Evolutionary conservation across 2,329 filamentous ascomycete species (phyloP).

Genomic region (Paraphaeosphaeria sporulosa): DNA sequence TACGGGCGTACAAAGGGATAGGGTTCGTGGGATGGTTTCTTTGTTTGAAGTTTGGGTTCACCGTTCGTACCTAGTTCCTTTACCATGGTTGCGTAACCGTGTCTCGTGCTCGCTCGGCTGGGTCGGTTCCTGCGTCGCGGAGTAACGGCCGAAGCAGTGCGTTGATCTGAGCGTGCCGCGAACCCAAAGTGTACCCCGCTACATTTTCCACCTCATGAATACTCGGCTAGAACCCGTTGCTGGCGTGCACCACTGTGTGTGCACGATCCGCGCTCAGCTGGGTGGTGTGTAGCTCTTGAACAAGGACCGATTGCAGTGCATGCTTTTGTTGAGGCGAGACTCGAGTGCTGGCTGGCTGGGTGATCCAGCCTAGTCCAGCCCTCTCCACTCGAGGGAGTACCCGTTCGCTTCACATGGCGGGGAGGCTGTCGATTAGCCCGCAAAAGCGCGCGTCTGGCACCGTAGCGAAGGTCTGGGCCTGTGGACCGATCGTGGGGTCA

Average conservation of each 20-base stretch:
- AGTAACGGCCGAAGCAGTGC: not conserved
- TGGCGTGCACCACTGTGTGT: not conserved
- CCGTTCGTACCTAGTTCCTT: not conserved
- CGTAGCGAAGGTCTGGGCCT: not conserved
- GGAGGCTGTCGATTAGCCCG: not conserved
- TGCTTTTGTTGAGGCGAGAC: slow-evolving; percentile 2
- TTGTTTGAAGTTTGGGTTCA: not conserved
- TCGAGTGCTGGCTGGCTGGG: not conserved
- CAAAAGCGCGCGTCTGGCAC: not conserved
- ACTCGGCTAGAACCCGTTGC: not conserved
- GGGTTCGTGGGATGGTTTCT: not conserved
- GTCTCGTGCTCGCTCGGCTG: not conserved
- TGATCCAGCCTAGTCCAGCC: slow-evolving; percentile 5
- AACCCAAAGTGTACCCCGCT: not conserved
- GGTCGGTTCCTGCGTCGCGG: slow-evolving; percentile 1
- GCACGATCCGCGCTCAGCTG: not conserved
- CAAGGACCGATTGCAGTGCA: not conserved
- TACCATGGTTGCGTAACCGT: not conserved
- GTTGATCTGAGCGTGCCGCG: not conserved
- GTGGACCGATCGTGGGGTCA: not conserved
- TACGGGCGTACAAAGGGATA: not conserved
- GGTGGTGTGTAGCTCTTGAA: not conserved
- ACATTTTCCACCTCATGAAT: not conserved
- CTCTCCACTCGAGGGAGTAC: slow-evolving; percentile 9
- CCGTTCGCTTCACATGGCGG: slow-evolving; percentile 8